A percentile compares a stretch with the other conserved stretches of the same genome.
These are phyloP conservation scores for Crithidia bombi DNA, from an alignment of 208 protist genomes.

Conservation along the genomic window DNA sequence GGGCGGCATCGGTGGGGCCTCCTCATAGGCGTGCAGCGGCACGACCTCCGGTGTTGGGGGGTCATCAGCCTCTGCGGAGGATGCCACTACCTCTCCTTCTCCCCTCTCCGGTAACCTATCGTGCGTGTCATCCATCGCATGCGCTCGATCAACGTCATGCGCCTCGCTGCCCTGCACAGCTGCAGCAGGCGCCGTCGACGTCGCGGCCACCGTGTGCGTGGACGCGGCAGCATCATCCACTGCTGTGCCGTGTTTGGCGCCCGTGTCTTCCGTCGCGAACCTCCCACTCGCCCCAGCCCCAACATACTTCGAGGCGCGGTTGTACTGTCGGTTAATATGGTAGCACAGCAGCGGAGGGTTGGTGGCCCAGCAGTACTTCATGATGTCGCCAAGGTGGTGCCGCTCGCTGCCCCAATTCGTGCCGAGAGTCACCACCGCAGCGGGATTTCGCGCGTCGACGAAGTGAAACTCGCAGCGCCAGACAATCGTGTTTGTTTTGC, in stretches of 20 bases:
- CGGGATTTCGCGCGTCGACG: constrained; percentile 15
- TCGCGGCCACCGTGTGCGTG: no score
- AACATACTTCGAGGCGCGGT: constrained; percentile 65
- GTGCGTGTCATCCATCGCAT: neutral
- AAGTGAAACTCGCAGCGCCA: constrained; percentile 89
- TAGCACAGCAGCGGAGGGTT: constrained; percentile 80
- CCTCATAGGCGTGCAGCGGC: constrained; percentile 25
- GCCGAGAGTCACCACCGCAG: constrained; percentile 29
- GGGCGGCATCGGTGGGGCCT: constrained; percentile 18
- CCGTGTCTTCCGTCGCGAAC: neutral
- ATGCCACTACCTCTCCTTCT: neutral
- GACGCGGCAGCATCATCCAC: no score
- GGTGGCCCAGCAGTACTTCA: constrained; percentile 75
- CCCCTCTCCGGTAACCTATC: neutral
- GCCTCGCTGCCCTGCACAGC: neutral
- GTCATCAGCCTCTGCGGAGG: neutral
- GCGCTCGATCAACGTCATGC: neutral
- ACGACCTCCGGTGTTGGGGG: constrained; percentile 3
- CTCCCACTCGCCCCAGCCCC: neutral
- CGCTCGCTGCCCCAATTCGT: constrained; percentile 87
- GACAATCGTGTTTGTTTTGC: constrained; percentile 71
- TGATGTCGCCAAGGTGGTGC: constrained; percentile 67
- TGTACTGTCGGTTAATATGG: constrained; percentile 85
- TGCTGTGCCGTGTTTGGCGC: neutral
- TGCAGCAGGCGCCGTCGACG: neutral